Conservation (phyloP, 257 asterid genomes). For the Nicotiana benthamiana region DNA sequence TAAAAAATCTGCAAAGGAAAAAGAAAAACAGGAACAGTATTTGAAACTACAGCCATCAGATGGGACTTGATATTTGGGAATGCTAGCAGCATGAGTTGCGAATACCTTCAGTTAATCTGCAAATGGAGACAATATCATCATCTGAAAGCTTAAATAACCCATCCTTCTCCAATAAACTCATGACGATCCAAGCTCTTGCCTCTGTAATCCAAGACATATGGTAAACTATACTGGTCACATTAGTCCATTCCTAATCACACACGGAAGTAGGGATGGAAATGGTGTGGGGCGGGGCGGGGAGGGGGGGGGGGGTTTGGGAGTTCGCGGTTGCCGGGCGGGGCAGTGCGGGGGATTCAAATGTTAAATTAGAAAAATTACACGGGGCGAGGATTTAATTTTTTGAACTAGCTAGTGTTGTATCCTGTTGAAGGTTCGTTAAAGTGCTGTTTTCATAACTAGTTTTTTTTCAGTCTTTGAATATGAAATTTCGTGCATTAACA, state of each 20-base stretch:
- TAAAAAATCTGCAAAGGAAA: background rate
- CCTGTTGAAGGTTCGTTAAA: too few relatives aligned
- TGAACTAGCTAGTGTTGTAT: too few relatives aligned
- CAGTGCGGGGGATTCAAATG: too few relatives aligned
- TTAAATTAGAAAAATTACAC: too few relatives aligned
- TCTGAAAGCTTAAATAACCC: constrained; percentile 65
- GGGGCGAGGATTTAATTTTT: too few relatives aligned
- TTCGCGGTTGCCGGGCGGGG: too few relatives aligned
- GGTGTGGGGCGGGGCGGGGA: too few relatives aligned
- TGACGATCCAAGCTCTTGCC: constrained; percentile 92
- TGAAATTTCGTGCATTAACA: too few relatives aligned
- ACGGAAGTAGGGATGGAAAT: too few relatives aligned
- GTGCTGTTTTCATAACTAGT: too few relatives aligned
- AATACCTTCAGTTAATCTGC: constrained; percentile 80
- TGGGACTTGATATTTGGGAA: constrained; percentile 11
- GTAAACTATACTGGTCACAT: background rate
- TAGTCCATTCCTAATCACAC: background rate
- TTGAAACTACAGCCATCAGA: background rate
- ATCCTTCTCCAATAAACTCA: constrained; percentile 78
- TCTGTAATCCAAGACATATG: constrained; percentile 40
- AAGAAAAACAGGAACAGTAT: background rate
- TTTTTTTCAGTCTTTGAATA: too few relatives aligned
- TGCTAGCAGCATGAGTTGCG: constrained; percentile 4
- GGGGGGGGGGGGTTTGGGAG: too few relatives aligned
- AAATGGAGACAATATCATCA: constrained; percentile 63